phyloP scores from a whole-genome alignment of 2,329 filamentous ascomycete species.

The Xylaria polymorpha region DNA sequence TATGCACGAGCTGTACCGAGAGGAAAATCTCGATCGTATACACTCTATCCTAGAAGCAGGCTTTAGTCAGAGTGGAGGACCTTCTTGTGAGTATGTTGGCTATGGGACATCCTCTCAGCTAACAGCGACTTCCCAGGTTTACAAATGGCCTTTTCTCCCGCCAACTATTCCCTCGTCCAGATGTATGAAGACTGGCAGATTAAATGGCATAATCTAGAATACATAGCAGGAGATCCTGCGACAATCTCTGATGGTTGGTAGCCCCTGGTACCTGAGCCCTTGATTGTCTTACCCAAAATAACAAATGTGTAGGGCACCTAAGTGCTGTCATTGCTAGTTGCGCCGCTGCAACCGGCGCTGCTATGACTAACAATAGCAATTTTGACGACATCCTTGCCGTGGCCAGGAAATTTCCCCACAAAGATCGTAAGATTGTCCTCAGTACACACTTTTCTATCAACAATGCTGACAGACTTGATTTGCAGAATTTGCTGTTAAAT shows the following conservation, averaged over 20 bases:
- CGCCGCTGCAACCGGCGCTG: conserved; percentile 62
- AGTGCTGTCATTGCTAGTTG: conserved; percentile 71
- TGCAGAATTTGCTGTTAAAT: conserved; percentile 69
- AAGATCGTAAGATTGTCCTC: conserved; percentile 49
- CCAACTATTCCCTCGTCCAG: conserved; percentile 68
- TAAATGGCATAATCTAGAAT: conserved; percentile 68
- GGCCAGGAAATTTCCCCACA: conserved; percentile 62
- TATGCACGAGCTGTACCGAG: conserved; percentile 74
- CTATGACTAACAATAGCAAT: conserved; percentile 60
- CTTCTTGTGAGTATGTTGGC: conserved; percentile 65
- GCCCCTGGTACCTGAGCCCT: neutral
- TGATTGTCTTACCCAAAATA: conserved; percentile 29
- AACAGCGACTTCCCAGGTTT: conserved; percentile 56
- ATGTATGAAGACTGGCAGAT: conserved; percentile 68
- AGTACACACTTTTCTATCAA: neutral
- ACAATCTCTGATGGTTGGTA: conserved; percentile 62
- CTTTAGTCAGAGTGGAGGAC: conserved; percentile 75
- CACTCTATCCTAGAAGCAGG: conserved; percentile 80
- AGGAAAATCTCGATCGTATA: conserved; percentile 72
- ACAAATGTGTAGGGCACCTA: conserved; percentile 60
- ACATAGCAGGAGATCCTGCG: conserved; percentile 62
- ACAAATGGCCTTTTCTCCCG: conserved; percentile 71
- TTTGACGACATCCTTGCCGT: conserved; percentile 80
- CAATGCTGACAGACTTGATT: conserved; percentile 16
- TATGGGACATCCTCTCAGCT: conserved; percentile 16